phyloP scores from a whole-genome alignment of 495 filamentous ascomycete species.

The Terfezia boudieri region DNA sequence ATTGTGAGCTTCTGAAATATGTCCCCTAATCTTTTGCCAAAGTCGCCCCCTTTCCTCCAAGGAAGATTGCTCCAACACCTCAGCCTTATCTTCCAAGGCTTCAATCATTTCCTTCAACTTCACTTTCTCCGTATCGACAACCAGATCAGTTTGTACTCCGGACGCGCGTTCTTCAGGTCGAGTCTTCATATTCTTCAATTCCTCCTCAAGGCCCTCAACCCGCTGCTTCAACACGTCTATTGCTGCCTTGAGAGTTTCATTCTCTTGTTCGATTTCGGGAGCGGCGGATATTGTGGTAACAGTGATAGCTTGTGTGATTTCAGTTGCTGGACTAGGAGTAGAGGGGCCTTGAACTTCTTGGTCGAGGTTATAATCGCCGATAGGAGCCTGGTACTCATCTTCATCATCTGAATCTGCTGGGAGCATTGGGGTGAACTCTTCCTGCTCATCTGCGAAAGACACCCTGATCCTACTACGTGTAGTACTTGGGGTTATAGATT shows the following conservation, averaged over 20 bases:
- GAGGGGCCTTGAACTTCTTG: not conserved
- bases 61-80: not conserved
- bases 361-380: not conserved
- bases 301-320: not conserved
- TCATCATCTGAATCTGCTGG: conserved; percentile 4
- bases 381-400: conserved; percentile 4
- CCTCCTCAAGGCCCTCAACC: conserved; percentile 9
- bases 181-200: conserved; percentile 4
- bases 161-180: conserved; percentile 1
- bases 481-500: not conserved
- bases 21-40: conserved; percentile 1
- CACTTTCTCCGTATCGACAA: conserved; percentile 7
- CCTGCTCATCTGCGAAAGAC: not conserved
- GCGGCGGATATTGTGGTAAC: not conserved
- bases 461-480: not conserved
- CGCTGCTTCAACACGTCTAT: conserved; percentile 3
- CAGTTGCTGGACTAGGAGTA: not conserved
- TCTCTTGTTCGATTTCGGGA: conserved; percentile 11
- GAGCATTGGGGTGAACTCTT: conserved; percentile 1
- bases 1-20: conserved; percentile 17
- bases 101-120: conserved; percentile 8
- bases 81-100: conserved; percentile 3
- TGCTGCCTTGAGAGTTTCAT: conserved; percentile 5
- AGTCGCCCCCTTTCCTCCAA: conserved; percentile 6
- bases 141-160: conserved; percentile 11